phyloP scores from a whole-genome alignment of 2,329 filamentous ascomycete species.

The Claviceps humidiphila region DNA sequence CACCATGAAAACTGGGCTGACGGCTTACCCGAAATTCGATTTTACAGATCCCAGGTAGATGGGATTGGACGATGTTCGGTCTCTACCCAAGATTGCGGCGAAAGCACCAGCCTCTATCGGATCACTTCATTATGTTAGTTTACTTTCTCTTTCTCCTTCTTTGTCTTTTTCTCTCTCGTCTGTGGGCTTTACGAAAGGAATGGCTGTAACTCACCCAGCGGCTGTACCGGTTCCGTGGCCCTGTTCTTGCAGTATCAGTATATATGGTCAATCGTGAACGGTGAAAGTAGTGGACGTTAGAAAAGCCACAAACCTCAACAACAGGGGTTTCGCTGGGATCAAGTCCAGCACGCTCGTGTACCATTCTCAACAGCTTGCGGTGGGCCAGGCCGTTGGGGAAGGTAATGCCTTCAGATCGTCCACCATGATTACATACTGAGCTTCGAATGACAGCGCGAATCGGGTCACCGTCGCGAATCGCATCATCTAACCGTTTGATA shows the following conservation, averaged over 20 bases:
- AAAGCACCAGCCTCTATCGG: conserved; percentile 18
- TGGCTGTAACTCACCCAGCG: conserved; percentile 13
- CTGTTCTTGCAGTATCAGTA: neutral
- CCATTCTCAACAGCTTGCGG: conserved; percentile 19
- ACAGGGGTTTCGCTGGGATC: conserved; percentile 6
- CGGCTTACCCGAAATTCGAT: conserved; percentile 9
- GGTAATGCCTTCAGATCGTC: conserved; percentile 6
- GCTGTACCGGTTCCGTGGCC: conserved; percentile 15
- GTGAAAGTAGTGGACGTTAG: too few species aligned
- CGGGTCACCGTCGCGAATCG: conserved; percentile 27
- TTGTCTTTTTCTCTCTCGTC: neutral
- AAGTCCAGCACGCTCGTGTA: conserved; percentile 21
- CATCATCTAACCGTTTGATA: conserved; percentile 29
- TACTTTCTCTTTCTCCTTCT: neutral
- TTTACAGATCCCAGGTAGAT: conserved; percentile 14
- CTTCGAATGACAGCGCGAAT: conserved; percentile 13
- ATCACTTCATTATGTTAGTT: conserved; percentile 17
- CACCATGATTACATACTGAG: conserved; percentile 5
- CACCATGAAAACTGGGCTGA: neutral
- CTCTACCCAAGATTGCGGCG: conserved; percentile 10
- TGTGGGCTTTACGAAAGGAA: neutral
- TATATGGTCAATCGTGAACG: neutral
- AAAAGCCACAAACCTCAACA: conserved; percentile 5
- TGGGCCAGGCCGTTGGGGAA: conserved; percentile 10
- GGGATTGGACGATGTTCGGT: conserved; percentile 11